phyloP scores from a whole-genome alignment of 352 stramenopile species.

The Pythium aquatile region DNA sequence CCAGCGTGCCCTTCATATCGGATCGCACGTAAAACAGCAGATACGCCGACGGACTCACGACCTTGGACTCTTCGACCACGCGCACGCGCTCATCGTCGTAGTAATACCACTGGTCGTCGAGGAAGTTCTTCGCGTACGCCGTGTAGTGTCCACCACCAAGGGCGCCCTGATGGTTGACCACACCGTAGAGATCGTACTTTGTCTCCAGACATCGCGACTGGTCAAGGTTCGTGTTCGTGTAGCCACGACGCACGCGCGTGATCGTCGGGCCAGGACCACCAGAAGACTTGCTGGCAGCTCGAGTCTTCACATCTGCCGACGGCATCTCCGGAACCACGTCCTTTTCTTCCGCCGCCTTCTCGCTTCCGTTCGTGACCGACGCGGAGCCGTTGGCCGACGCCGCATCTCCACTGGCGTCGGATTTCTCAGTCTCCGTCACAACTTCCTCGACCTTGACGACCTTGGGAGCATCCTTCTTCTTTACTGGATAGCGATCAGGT shows the following conservation, averaged over 20 bases:
- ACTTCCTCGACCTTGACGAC: conserved; percentile 18
- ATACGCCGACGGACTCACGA: conserved; percentile 87
- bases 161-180: conserved; percentile 87
- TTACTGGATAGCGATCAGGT: conserved; percentile 77
- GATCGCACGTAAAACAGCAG: conserved; percentile 92
- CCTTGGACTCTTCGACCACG: conserved; percentile 82
- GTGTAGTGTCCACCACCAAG: conserved; percentile 88
- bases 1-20: conserved; percentile 79
- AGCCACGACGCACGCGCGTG: conserved; percentile 75
- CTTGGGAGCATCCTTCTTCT: conserved; percentile 29
- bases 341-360: conserved; percentile 18
- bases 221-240: conserved; percentile 89
- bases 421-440: conserved; percentile 15
- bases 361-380: conserved; percentile 10
- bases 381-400: conserved; percentile 7
- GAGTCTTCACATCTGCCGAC: conserved; percentile 12
- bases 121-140: conserved; percentile 86
- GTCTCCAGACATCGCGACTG: conserved; percentile 85
- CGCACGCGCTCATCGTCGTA: conserved; percentile 89
- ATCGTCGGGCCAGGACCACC: conserved; percentile 29
- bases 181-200: conserved; percentile 86
- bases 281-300: conserved; percentile 14
- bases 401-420: conserved; percentile 8
- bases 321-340: conserved; percentile 10
- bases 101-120: conserved; percentile 90